Evolutionary conservation across 257 asterid species (phyloP).

Genomic region (Parsonsia alboflavescens): DNA sequence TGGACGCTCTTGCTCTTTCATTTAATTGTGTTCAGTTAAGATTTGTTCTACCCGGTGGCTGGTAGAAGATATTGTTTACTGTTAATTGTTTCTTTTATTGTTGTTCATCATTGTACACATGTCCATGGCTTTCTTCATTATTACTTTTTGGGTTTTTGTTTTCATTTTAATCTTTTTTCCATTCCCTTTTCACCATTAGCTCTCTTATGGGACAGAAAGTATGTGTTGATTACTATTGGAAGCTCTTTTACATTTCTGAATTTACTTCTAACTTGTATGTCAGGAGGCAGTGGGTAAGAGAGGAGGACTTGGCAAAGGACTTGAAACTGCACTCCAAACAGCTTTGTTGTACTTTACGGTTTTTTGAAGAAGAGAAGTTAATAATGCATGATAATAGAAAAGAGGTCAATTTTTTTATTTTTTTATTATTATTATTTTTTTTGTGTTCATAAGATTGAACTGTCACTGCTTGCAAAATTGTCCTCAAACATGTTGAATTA

Average conservation of each 20-base stretch:
- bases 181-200: too few species aligned
- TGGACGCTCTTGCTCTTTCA: neutral
- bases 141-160: too few species aligned
- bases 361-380: constrained; percentile 92
- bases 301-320: constrained; percentile 97
- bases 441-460: neutral
- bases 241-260: constrained; percentile 3
- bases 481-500: neutral
- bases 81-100: too few species aligned
- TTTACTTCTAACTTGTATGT: constrained; percentile 19
- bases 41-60: neutral
- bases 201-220: too few species aligned
- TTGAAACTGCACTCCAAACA: constrained; percentile 96
- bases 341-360: constrained; percentile 83
- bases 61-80: too few species aligned
- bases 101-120: too few species aligned
- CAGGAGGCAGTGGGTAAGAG: constrained; percentile 95
- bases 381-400: constrained; percentile 91
- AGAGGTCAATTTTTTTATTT: constrained; percentile 47
- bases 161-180: too few species aligned
- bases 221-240: neutral
- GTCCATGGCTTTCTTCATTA: too few species aligned
- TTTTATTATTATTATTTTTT: too few species aligned
- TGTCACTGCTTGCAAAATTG: neutral
- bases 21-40: neutral